Conservation (phyloP, 2,329 filamentous ascomycete genomes). For the Pyrenophora seminiperda region DNA sequence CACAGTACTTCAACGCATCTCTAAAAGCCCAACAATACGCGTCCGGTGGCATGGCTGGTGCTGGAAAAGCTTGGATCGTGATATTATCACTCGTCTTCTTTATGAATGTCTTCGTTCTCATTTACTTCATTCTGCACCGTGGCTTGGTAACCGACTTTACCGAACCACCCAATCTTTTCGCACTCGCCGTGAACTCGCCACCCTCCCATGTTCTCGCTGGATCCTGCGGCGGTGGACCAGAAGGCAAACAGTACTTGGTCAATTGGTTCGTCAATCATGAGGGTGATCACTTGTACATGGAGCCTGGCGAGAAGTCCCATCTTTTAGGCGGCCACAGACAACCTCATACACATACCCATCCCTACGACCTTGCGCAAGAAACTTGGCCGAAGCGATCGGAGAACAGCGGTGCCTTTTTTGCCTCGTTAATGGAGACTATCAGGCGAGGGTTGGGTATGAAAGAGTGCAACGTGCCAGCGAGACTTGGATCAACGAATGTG, state of each 20-base stretch:
- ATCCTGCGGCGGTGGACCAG: constrained; percentile 62
- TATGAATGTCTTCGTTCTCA: constrained; percentile 68
- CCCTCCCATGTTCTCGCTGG: constrained; percentile 59
- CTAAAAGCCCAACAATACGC: constrained; percentile 71
- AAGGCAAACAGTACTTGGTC: constrained; percentile 55
- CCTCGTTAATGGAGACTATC: constrained; percentile 11
- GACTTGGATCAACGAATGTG: constrained; percentile 30
- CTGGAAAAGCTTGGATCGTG: constrained; percentile 70
- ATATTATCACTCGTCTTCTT: constrained; percentile 69
- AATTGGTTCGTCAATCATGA: constrained; percentile 55
- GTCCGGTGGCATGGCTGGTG: constrained; percentile 64
- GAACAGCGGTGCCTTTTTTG: constrained; percentile 1
- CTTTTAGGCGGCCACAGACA: constrained; percentile 17
- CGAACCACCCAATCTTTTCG: constrained; percentile 76
- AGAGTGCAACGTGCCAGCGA: constrained; percentile 10
- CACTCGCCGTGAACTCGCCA: constrained; percentile 70
- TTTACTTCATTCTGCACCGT: constrained; percentile 64
- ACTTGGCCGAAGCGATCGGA: not conserved
- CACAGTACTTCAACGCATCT: constrained; percentile 67
- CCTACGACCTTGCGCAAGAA: constrained; percentile 8
- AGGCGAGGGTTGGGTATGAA: constrained; percentile 19
- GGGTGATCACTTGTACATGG: constrained; percentile 61
- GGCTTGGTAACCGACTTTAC: constrained; percentile 78
- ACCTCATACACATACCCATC: constrained; percentile 17
- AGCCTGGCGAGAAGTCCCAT: constrained; percentile 47